Evolutionary conservation across 2,329 filamentous ascomycete genomes (phyloP).

Genomic region (Teratosphaeria epicoccoides): DNA sequence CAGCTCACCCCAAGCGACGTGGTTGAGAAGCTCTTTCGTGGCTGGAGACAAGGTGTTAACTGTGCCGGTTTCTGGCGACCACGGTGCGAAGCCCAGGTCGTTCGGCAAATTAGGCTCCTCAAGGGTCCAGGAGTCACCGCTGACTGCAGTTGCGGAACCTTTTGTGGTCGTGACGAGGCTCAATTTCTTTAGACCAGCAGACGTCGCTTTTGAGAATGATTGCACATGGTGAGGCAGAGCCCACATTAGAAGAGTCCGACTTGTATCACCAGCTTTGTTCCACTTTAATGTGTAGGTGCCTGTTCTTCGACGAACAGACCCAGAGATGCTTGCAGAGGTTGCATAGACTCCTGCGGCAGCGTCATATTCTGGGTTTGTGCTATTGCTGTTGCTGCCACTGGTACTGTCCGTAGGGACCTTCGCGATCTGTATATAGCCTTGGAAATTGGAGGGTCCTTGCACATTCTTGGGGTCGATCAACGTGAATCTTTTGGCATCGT

Average conservation of each 20-base stretch:
- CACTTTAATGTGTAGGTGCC: conserved; percentile 69
- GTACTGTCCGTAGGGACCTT: conserved; percentile 52
- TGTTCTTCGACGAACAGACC: conserved; percentile 45
- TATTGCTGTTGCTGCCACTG: conserved; percentile 26
- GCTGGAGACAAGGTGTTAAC: not conserved
- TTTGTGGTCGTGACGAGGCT: conserved; percentile 74
- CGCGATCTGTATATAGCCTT: conserved; percentile 70
- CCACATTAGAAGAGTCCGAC: conserved; percentile 64
- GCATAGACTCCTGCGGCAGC: conserved; percentile 66
- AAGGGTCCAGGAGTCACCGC: conserved; percentile 68
- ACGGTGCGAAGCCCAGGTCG: conserved; percentile 68
- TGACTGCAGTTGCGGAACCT: conserved; percentile 62
- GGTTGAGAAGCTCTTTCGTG: conserved; percentile 32
- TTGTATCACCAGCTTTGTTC: conserved; percentile 54
- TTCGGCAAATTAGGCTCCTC: conserved; percentile 61
- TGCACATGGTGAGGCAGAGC: conserved; percentile 75
- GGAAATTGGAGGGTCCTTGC: conserved; percentile 56
- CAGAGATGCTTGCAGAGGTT: conserved; percentile 52
- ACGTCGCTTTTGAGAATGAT: conserved; percentile 55
- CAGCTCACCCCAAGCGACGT: conserved; percentile 58
- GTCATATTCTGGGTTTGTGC: conserved; percentile 60
- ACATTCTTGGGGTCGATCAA: conserved; percentile 51
- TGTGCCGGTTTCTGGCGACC: conserved; percentile 42
- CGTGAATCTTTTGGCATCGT: conserved; percentile 50
- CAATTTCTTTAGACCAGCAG: conserved; percentile 39